Evolutionary conservation across 179 eudicot species (phyloP).

Genomic region (Silene vulgaris): DNA sequence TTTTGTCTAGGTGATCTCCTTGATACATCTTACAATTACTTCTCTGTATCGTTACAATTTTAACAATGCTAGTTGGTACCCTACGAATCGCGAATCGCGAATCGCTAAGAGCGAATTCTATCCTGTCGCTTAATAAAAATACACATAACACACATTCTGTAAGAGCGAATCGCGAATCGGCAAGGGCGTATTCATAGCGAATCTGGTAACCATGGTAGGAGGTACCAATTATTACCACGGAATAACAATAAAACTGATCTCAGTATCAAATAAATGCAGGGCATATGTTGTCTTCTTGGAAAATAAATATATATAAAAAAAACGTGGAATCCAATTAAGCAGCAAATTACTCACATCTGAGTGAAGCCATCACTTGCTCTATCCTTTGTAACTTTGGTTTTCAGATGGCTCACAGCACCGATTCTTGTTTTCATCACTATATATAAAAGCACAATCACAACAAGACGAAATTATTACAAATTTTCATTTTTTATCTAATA

Average conservation of each 20-base stretch:
- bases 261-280: background rate
- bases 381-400: slow-evolving; percentile 42
- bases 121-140: no score
- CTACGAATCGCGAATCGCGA: no score
- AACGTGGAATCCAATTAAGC: background rate
- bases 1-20: no score
- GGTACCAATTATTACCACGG: background rate
- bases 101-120: no score
- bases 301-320: background rate
- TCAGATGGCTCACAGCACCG: slow-evolving; percentile 41
- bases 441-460: slow-evolving; percentile 16
- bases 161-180: no score
- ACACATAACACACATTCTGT: no score
- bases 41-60: no score
- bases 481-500: slow-evolving; percentile 14
- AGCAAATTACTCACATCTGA: slow-evolving; percentile 44
- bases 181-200: no score
- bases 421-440: slow-evolving; percentile 51
- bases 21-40: no score
- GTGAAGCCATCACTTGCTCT: slow-evolving; percentile 52
- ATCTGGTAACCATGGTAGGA: no score
- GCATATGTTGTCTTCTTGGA: background rate
- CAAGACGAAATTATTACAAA: background rate
- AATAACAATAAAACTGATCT: background rate
- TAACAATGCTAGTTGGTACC: no score